Evolutionary conservation across 768 basidiomycete species (phyloP).

Genomic region (Mycena albidolilacea): DNA sequence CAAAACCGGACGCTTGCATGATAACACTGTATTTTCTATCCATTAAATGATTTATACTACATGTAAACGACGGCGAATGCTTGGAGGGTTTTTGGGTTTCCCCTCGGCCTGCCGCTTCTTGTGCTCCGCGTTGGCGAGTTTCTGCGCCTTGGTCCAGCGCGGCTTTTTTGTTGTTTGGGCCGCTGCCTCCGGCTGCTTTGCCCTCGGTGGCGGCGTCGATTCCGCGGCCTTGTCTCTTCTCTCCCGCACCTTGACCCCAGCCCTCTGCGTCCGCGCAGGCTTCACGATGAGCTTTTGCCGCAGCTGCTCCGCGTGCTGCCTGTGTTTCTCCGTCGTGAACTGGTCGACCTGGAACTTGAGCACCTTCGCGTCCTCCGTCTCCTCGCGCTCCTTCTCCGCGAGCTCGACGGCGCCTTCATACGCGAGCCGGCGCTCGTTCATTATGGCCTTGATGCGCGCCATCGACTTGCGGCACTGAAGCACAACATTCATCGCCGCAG

Average conservation of each 20-base stretch:
- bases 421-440: constrained; percentile 91
- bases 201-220: not conserved
- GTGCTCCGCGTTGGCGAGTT: constrained; percentile 26
- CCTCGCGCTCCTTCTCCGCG: constrained; percentile 49
- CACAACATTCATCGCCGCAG: constrained; percentile 21
- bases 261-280: constrained; percentile 11
- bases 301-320: constrained; percentile 27
- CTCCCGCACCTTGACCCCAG: constrained; percentile 26
- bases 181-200: not conserved
- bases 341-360: constrained; percentile 46
- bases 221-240: not conserved
- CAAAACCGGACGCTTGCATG: constrained; percentile 10
- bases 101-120: constrained; percentile 27
- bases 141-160: constrained; percentile 41
- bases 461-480: constrained; percentile 92
- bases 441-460: constrained; percentile 94
- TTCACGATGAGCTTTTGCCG: constrained; percentile 17
- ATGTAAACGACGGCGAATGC: constrained; percentile 10
- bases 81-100: not conserved
- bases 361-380: constrained; percentile 42
- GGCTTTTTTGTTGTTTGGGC: constrained; percentile 11
- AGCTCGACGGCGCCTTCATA: constrained; percentile 78
- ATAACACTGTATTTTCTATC: not conserved
- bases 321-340: constrained; percentile 42
- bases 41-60: constrained; percentile 25